Evolutionary conservation across 176 grass and related monocot genomes (phyloP), one percentile per base, ranked within the genome.

Genomic region (Phoenix roebelenii): DNA sequence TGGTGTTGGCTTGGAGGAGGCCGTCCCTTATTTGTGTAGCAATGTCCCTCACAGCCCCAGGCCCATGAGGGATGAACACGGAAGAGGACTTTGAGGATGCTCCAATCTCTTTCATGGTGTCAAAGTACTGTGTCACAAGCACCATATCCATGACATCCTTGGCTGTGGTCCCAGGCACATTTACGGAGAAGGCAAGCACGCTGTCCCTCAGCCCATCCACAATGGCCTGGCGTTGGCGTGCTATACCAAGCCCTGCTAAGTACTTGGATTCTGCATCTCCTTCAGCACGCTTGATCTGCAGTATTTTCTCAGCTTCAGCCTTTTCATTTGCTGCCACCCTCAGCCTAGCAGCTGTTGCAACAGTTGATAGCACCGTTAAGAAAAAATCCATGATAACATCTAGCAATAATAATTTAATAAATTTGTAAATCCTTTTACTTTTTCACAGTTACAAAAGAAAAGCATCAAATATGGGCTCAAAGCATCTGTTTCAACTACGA

Each of bases 121-220:
- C 79, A 0, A 87, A 87, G 35, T 82, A 82, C 17, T 82, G 84
- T 7, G 79, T 87, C 0, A 87, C 71, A 16, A 82, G 62, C 3
- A 87, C 75, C 84, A 87, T 82, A 49, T 79, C 84, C 79, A 82
- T 79, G 57, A 87, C 53, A 52, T 87, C 84, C 53, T 79, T 87
- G 0, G 84, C 75, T 5, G 71, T 50, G 17, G 79, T 87, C 0
- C 75, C 75, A 20, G 84, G 84, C 16, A 87, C 79, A 15, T 87
- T 87, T 61, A 78, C 84, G 0, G 84, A 82, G 84, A 87, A 87
- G 52, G 84, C 75, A 4, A 87, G 79, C 4, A 82, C 79, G 1
- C 79, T 87, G 61, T 87, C 84, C 7, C 84, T 82, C 23, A 82
- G 79, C 16, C 79, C 84, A 1, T 87, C 79, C 12, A 82, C 79